phyloP scores from a whole-genome alignment of 2,329 filamentous ascomycete species.

The Fusarium aywerte region DNA sequence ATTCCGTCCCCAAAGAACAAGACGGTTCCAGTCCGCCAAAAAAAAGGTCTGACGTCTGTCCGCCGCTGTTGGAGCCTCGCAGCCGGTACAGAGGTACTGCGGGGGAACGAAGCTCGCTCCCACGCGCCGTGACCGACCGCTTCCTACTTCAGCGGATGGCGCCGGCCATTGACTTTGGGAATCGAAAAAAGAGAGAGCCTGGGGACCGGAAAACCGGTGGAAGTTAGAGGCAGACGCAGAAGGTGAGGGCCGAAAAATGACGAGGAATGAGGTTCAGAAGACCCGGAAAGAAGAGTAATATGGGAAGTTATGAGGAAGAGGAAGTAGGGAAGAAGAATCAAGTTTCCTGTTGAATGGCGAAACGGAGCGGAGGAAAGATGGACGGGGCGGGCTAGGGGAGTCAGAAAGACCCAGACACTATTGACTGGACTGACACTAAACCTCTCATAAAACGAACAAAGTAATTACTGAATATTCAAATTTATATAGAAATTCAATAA shows the following conservation, averaged over 20 bases:
- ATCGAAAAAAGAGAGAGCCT: slow-evolving; percentile 30
- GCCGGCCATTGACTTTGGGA: slow-evolving; percentile 65
- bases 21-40: slow-evolving; percentile 12
- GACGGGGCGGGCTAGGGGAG: slow-evolving; percentile 20
- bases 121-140: slow-evolving; percentile 68
- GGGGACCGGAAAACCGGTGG: slow-evolving; percentile 18
- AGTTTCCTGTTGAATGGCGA: slow-evolving; percentile 39
- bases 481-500: not conserved
- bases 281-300: slow-evolving; percentile 11
- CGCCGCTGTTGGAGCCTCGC: slow-evolving; percentile 43
- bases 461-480: not conserved
- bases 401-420: not conserved
- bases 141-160: slow-evolving; percentile 63
- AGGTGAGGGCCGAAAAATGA: slow-evolving; percentile 14
- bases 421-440: not conserved
- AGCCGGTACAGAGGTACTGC: slow-evolving; percentile 60
- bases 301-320: slow-evolving; percentile 25
- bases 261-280: slow-evolving; percentile 11
- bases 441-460: not conserved
- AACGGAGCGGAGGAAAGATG: slow-evolving; percentile 32
- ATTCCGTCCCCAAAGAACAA: slow-evolving; percentile 28
- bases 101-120: slow-evolving; percentile 63
- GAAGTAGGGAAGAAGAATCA: slow-evolving; percentile 35
- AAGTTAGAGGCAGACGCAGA: slow-evolving; percentile 17
- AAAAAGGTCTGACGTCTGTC: slow-evolving; percentile 17